Evolutionary conservation across 805 yeast species (phyloP), one percentile per base, ranked within the genome.

Genomic region (Grigorovia transvaalensis): DNA sequence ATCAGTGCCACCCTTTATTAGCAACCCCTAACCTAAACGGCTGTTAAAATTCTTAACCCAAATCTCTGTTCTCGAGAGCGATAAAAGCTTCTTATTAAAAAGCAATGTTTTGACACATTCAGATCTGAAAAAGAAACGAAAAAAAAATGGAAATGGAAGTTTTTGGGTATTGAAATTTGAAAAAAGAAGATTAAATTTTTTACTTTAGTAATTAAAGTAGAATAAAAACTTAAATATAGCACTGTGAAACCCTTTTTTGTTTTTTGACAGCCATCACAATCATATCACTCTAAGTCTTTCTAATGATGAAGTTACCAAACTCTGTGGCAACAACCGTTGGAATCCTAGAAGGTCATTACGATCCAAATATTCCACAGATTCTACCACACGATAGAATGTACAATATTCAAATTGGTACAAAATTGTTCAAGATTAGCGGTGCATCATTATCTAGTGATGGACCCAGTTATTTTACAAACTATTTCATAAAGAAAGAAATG

Each of bases 381-480:
- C 71, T 88, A 27, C 91, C 93, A 0, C 86, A 81, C 58, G 85
- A 82, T 45, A 77, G 74, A 52, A 79, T 85, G 67, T 88, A 76
- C 67, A 73, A 81, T 17, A 75, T 88, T 27, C 87, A 83, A 62
- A 80, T 88, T 12, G 95, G 95, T 0, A 75, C 73, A 44, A 73
- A 72, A 56, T 56, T 79, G 27, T 88, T 82, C 65, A 56, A 59
- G 38, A 52, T 69, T 9, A 82, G 88, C 60, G 96, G 96, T 0
- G 90, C 93, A 0, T 87, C 96, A 1, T 68, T 89, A 42, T 84
- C 88, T 27, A 85, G 85, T 1, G 96, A 89, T 68, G 83, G 84
- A 0, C 97, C 97, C 0, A 86, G 95, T 4, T 88, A 85, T 64
- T 90, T 89, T 71, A 88, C 96, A 2, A 72, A 76, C 29, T 87